Evolutionary conservation across 75 land plant species (phyloP).

Genomic region (Cunninghamia lanceolata): DNA sequence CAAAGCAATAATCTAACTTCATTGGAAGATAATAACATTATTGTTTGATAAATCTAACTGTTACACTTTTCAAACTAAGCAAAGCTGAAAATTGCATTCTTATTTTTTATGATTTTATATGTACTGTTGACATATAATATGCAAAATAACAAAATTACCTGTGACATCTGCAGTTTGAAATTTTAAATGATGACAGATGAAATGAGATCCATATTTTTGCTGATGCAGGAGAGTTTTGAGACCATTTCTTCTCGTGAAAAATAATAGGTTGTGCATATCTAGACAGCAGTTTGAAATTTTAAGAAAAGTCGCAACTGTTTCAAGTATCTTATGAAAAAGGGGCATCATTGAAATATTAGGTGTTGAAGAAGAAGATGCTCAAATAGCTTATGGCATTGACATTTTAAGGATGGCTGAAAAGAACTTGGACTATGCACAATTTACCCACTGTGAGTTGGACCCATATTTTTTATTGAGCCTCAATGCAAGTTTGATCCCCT

Average conservation of each 20-base stretch:
- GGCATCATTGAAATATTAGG: conserved; percentile 78
- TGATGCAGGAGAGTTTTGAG: conserved; percentile 90
- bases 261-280: conserved; percentile 17
- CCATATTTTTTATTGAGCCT: conserved; percentile 75
- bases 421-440: conserved; percentile 19
- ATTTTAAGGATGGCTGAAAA: conserved; percentile 29
- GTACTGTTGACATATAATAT: background rate
- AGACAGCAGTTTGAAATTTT: conserved; percentile 24
- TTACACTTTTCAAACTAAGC: background rate
- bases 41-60: background rate
- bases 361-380: conserved; percentile 76
- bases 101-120: background rate
- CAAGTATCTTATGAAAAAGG: conserved; percentile 46
- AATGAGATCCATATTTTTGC: conserved; percentile 67
- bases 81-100: background rate
- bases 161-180: conserved; percentile 56
- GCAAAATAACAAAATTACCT: background rate
- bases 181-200: conserved; percentile 49
- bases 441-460: conserved; percentile 83
- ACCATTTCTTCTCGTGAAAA: conserved; percentile 70
- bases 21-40: background rate
- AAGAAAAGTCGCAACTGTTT: conserved; percentile 31
- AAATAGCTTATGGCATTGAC: conserved; percentile 50
- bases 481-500: conserved; percentile 83
- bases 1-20: background rate